Evolutionary conservation across 225 moss, liverwort and hornwort species (phyloP), one percentile per base, ranked within the genome.

Genomic region (Pleurozium schreberi): DNA sequence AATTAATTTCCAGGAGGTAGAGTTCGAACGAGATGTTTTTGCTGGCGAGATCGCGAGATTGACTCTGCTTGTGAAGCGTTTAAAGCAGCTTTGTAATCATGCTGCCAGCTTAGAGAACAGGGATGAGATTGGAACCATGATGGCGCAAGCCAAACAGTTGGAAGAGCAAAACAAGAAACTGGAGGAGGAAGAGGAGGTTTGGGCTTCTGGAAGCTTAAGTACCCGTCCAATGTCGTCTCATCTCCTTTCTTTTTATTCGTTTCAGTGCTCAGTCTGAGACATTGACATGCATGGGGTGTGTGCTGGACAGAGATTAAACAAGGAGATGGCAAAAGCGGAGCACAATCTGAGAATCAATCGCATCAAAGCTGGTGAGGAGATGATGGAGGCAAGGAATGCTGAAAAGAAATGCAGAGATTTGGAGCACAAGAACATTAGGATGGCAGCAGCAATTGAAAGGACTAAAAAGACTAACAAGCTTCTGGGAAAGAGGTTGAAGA

Each of bases 21-120:
- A 98, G 71, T 97, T 98, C 70, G 98, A 98, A 89, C 93, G 96
- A 91, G 97, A 98, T 78, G 95, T 98, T 70, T 98, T 98, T 52
- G 88, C 95, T 18, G 95, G 95, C 64, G 98, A 98, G 90, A 97
- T 98, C 4, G 90, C 93, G 22, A 95, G 98, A 85, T 87, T 97
- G 80, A 94, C 75, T 40, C 55, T 90, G 40, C 92, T 95, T 87
- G 88, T 93, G 85, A 95, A 93, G 52, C 92, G 90, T 40, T 69
- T 93, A 13, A 95, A 93, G 87, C 90, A 90, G 70, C 86, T 95
- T 31, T 93, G 93, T 67, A 93, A 92, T 81, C 89, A 93, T 85
- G 90, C 93, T 84, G 93, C 94, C 82, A 92, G 88, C 84, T 88
- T 93, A 85, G 92, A 93, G 84, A 93, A 95, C 40, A 76, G 92